phyloP scores from a whole-genome alignment of 139 green algal species.

The Tetradesmus obliquus region DNA sequence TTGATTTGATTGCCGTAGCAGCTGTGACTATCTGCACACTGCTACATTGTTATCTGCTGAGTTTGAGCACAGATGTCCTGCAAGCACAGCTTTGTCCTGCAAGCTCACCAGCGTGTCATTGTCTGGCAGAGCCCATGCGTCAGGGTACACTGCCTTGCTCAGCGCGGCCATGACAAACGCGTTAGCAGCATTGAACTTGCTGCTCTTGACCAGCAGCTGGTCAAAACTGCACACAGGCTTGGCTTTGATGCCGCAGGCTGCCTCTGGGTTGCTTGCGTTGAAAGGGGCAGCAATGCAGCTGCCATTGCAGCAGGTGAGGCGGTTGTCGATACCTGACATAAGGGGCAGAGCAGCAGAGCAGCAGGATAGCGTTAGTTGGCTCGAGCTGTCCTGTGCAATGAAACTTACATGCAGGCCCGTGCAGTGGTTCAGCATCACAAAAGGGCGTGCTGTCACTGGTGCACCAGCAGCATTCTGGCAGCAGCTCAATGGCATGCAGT shows the following conservation, averaged over 20 bases:
- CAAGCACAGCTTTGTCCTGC: too few species aligned
- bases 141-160: background rate
- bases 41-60: too few species aligned
- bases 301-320: conserved; percentile 1
- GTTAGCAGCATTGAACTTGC: background rate
- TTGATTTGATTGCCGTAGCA: background rate
- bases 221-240: background rate
- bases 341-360: background rate
- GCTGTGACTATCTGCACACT: background rate
- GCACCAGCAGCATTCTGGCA: background rate
- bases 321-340: background rate
- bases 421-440: background rate
- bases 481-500: background rate
- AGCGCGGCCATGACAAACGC: background rate
- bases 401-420: background rate
- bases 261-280: background rate
- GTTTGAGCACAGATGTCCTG: too few species aligned
- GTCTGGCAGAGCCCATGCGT: background rate
- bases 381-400: background rate
- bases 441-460: background rate
- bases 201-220: conserved; percentile 7
- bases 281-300: background rate
- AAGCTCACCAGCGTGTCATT: background rate
- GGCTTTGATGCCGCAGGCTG: conserved; percentile 5
- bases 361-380: background rate